These are phyloP conservation scores for Lasiosphaeria hispida DNA, from an alignment of 495 filamentous ascomycete genomes.

Conservation along the genomic window DNA sequence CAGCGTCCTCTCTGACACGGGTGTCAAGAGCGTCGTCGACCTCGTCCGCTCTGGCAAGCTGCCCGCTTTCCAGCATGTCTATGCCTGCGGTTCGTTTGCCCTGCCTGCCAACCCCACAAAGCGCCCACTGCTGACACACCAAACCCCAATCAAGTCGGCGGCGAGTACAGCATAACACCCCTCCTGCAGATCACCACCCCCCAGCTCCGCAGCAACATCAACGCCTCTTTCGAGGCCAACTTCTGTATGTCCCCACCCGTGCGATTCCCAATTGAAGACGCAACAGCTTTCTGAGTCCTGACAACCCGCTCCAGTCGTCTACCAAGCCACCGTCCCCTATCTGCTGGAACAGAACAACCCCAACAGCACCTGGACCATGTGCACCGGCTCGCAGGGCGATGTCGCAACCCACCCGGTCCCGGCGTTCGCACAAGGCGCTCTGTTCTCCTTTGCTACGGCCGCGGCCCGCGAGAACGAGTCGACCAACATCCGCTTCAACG, in stretches of 20 bases:
- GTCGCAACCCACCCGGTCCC: constrained; percentile 26
- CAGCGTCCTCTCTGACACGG: constrained; percentile 31
- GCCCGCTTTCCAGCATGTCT: constrained; percentile 44
- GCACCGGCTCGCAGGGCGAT: constrained; percentile 40
- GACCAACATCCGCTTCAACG: constrained; percentile 43
- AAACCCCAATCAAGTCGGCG: constrained; percentile 24
- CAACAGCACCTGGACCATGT: constrained; percentile 37
- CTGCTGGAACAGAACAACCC: constrained; percentile 36
- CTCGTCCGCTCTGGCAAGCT: constrained; percentile 37
- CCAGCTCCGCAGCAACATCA: constrained; percentile 32
- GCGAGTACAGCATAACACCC: constrained; percentile 26
- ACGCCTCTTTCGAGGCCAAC: constrained; percentile 37
- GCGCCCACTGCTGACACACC: background rate
- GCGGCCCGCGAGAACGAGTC: constrained; percentile 34
- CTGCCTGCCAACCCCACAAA: background rate
- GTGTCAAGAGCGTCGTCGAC: constrained; percentile 38
- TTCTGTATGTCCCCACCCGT: constrained; percentile 31
- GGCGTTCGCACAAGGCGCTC: constrained; percentile 37
- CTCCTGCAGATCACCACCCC: constrained; percentile 28
- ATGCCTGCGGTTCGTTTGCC: constrained; percentile 30
- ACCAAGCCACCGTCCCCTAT: constrained; percentile 39
- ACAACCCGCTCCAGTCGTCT: constrained; percentile 31
- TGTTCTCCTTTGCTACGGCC: constrained; percentile 36
- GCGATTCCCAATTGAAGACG: background rate
- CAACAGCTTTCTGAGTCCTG: background rate